These are phyloP conservation scores for Quercus mongolica DNA, from an alignment of 306 rosid species.

Conservation along the genomic window DNA sequence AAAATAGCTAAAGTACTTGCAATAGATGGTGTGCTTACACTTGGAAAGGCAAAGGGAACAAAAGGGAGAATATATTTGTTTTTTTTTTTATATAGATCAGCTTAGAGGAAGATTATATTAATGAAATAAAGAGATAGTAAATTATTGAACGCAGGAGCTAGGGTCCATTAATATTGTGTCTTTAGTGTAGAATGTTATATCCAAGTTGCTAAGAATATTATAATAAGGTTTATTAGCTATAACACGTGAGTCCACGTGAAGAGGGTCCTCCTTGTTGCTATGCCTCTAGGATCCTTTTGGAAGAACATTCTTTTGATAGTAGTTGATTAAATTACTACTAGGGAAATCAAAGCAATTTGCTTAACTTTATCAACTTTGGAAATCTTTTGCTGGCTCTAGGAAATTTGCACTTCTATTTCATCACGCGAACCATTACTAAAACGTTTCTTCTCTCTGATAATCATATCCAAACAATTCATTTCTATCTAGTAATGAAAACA, in stretches of 20 bases:
- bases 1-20: slow-evolving; percentile 4
- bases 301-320: slow-evolving; percentile 33
- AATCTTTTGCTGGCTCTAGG: slow-evolving; percentile 12
- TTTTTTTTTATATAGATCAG: slow-evolving; percentile 17
- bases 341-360: slow-evolving; percentile 6
- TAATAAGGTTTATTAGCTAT: slow-evolving; percentile 36
- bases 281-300: slow-evolving; percentile 36
- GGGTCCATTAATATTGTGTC: slow-evolving; percentile 34
- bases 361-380: slow-evolving; percentile 23
- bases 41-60: slow-evolving; percentile 30
- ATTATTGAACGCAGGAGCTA: slow-evolving; percentile 30
- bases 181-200: slow-evolving; percentile 32
- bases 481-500: not conserved
- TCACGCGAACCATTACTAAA: not conserved
- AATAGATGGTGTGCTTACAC: slow-evolving; percentile 30
- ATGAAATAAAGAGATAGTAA: slow-evolving; percentile 14
- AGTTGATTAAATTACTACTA: slow-evolving; percentile 10
- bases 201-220: slow-evolving; percentile 36
- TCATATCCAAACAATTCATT: not conserved
- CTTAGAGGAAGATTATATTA: slow-evolving; percentile 14
- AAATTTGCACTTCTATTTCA: slow-evolving; percentile 11
- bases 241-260: slow-evolving; percentile 77
- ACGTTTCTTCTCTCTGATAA: not conserved
- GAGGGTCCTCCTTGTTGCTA: slow-evolving; percentile 51
- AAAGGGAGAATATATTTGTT: slow-evolving; percentile 13